Evolutionary conservation across 768 basidiomycete genomes (phyloP), one percentile per base, ranked within the genome.

Genomic region (Suillus clintonianus): DNA sequence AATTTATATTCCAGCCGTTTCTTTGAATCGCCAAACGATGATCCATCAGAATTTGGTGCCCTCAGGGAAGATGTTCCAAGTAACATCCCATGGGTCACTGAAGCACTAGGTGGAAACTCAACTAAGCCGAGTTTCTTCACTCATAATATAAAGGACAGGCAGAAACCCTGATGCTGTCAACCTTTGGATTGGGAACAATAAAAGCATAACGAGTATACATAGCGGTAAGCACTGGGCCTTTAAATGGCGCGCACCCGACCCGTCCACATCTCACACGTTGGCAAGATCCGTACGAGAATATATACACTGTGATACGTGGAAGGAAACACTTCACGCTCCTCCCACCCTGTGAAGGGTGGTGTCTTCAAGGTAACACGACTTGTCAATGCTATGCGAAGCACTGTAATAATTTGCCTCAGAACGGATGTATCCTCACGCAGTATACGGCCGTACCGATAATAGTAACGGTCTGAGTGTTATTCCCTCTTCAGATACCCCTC

Each of bases 291-390:
- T 97, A 95, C 68, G 95, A 97, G 78, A 98, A 97, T 73, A 86
- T 97, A 61, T 97, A 97, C 75, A 86, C 89, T 5, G 93, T 98
- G 36, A 78, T 95, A 58, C 84, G 91, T 51, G 96, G 95, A 13
- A 77, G 83, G 53, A 98, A 97, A 70, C 87, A 89, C 43, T 97
- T 98, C 71, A 89, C 89, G 0, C 82, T 98, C 13, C 76, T 95
- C 24, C 92, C 95, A 2, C 96, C 96, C 3, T 90, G 90, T n/a
- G 95, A 96, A 71, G 89, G 91, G 22, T 90, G 89, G 85, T 90
- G 86, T 76, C 72, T 97, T 42, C 75, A 88, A 79, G 95, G 95
- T 94, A 63, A 57, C 56, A 30, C 34, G 53, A n/a, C 10, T 5
- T n/a, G 19, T 48, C 14, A 22, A 39, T 34, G 6, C 39, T 56